Percentiles rank a stretch among this genome's conserved stretches.
phyloP scores from a whole-genome alignment of 23 red algal genomes.

The Chondrus crispus region DNA sequence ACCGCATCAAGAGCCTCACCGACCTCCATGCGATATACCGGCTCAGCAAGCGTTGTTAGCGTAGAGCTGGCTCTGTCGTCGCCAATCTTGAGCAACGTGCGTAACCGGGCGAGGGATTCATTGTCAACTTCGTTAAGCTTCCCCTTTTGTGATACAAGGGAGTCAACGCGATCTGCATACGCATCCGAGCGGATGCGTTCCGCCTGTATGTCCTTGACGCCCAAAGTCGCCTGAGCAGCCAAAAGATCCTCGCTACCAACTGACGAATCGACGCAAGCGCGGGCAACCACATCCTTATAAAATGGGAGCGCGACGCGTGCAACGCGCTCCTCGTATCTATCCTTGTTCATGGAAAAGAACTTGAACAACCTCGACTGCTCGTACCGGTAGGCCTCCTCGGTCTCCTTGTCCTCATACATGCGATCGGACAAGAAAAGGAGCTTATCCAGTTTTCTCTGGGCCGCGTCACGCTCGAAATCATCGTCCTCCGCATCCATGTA shows the following conservation, averaged over 20 bases:
- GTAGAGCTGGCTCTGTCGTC: constrained; percentile 55
- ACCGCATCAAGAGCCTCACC: constrained; percentile 48
- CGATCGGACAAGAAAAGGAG: constrained; percentile 86
- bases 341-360: constrained; percentile 66
- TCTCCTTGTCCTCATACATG: constrained; percentile 84
- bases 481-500: constrained; percentile 75
- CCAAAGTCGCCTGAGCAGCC: constrained; percentile 73
- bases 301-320: constrained; percentile 77
- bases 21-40: constrained; percentile 69
- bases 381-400: constrained; percentile 92
- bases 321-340: constrained; percentile 77
- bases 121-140: constrained; percentile 54
- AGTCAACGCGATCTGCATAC: constrained; percentile 74
- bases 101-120: constrained; percentile 33
- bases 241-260: constrained; percentile 46
- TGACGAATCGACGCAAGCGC: constrained; percentile 39
- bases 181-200: constrained; percentile 58
- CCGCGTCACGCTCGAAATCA: constrained; percentile 22
- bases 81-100: constrained; percentile 51
- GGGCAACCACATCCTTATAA: constrained; percentile 64
- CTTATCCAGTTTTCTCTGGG: constrained; percentile 72
- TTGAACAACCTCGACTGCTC: constrained; percentile 80
- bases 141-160: constrained; percentile 60
- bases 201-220: constrained; percentile 60
- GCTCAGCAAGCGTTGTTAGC: constrained; percentile 70